phyloP scores from a whole-genome alignment of 2,329 filamentous ascomycete species.

The Paracorniculantispora psalliotae region DNA sequence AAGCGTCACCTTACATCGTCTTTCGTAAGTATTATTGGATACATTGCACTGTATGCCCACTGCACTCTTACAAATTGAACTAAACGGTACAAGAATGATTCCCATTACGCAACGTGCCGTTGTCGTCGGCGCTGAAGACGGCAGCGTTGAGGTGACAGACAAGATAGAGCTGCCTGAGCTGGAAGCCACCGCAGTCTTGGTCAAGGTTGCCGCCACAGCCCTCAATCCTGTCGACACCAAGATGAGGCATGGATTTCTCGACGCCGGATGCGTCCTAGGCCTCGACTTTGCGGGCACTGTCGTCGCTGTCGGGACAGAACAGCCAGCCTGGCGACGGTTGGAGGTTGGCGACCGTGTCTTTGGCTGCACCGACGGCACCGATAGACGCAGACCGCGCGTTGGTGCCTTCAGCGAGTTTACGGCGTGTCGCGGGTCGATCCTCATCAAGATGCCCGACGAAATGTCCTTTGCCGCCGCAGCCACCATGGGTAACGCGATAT shows the following conservation, averaged over 20 bases:
- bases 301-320: slow-evolving; percentile 20
- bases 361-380: slow-evolving; percentile 20
- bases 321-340: neutral
- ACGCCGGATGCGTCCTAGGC: slow-evolving; percentile 26
- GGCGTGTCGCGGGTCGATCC: slow-evolving; percentile 16
- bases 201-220: neutral
- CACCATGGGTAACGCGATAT: slow-evolving; percentile 20
- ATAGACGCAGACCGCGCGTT: slow-evolving; percentile 14
- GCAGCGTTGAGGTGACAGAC: neutral
- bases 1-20: no score
- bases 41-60: no score
- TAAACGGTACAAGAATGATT: neutral
- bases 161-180: neutral
- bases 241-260: slow-evolving; percentile 18
- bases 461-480: slow-evolving; percentile 22
- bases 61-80: no score
- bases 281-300: slow-evolving; percentile 31
- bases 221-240: slow-evolving; percentile 13
- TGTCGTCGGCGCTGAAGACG: neutral
- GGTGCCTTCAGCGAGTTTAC: slow-evolving; percentile 29
- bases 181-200: neutral
- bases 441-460: slow-evolving; percentile 22
- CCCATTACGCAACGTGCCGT: neutral
- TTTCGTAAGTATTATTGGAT: no score
- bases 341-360: slow-evolving; percentile 23